Evolutionary conservation across 2,329 filamentous ascomycete genomes (phyloP).

Genomic region (Botrytis medusae): DNA sequence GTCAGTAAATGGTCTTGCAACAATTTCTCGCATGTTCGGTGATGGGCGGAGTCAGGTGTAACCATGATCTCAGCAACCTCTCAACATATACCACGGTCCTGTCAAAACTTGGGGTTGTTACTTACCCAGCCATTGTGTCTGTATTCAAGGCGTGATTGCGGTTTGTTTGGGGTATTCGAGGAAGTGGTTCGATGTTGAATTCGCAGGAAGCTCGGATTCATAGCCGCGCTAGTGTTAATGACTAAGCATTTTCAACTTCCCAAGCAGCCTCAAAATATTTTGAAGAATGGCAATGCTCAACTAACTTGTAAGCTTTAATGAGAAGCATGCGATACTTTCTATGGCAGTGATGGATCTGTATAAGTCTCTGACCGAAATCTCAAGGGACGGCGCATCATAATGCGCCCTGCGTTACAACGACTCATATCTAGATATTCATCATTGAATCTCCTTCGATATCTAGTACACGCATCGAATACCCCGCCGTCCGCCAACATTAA

Average conservation of each 20-base stretch:
- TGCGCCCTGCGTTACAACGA: conserved; percentile 33
- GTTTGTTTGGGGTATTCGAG: conserved; percentile 17
- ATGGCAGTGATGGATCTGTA: conserved; percentile 17
- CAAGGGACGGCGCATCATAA: conserved; percentile 22
- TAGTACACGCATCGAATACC: conserved; percentile 25
- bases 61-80: neutral
- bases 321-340: conserved; percentile 8
- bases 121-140: conserved; percentile 40
- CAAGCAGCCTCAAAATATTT: neutral
- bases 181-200: conserved; percentile 23
- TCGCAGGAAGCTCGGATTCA: conserved; percentile 22
- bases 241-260: conserved; percentile 26
- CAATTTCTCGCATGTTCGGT: neutral
- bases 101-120: conserved; percentile 15
- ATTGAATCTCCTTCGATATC: conserved; percentile 32
- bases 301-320: neutral
- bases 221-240: conserved; percentile 23
- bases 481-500: conserved; percentile 5
- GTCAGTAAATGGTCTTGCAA: conserved; percentile 14
- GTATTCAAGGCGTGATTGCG: conserved; percentile 21
- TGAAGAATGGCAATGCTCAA: neutral
- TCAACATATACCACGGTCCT: neutral
- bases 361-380: neutral
- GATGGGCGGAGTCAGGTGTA: neutral
- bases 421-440: conserved; percentile 37